Conservation (phyloP, 306 rosid species). For the Heteromeles arbutifolia region DNA sequence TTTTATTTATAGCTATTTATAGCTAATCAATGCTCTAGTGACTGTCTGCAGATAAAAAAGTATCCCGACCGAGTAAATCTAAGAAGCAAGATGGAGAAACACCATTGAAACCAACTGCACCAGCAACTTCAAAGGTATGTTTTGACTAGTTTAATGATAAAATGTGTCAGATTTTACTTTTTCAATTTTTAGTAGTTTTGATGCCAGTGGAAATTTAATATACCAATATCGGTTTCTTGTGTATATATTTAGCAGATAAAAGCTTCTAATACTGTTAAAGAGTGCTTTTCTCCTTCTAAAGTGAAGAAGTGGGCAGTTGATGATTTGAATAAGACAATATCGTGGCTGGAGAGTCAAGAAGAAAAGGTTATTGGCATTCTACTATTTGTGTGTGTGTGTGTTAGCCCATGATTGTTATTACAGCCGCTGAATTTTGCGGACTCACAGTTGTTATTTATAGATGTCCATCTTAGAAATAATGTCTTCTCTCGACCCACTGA, state of each 20-base stretch:
- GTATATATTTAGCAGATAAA: slow-evolving; percentile 37
- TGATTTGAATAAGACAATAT: slow-evolving; percentile 63
- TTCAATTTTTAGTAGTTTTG: background rate
- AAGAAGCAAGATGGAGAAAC: slow-evolving; percentile 36
- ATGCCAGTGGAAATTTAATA: background rate
- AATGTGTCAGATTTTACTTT: background rate
- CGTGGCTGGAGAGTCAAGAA: slow-evolving; percentile 93
- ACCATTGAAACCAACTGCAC: slow-evolving; percentile 34
- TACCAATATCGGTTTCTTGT: slow-evolving; percentile 7
- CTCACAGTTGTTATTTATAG: background rate
- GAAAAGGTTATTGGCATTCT: slow-evolving; percentile 54
- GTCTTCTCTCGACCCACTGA: slow-evolving; percentile 4
- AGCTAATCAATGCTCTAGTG: background rate
- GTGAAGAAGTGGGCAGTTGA: slow-evolving; percentile 73
- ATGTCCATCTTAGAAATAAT: background rate
- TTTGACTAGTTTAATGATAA: background rate
- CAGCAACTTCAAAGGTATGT: slow-evolving; percentile 42
- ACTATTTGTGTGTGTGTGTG: background rate
- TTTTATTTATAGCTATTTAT: background rate
- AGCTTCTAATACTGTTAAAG: slow-evolving; percentile 23
- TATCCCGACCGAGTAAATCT: slow-evolving; percentile 28
- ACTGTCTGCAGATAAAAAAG: slow-evolving; percentile 38
- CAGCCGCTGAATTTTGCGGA: background rate
- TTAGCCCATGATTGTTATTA: background rate
- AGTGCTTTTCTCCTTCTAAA: slow-evolving; percentile 50